These are phyloP conservation scores for Mycotypha africana DNA, from an alignment of 371 early-diverging fungal species.

Conservation along the genomic window DNA sequence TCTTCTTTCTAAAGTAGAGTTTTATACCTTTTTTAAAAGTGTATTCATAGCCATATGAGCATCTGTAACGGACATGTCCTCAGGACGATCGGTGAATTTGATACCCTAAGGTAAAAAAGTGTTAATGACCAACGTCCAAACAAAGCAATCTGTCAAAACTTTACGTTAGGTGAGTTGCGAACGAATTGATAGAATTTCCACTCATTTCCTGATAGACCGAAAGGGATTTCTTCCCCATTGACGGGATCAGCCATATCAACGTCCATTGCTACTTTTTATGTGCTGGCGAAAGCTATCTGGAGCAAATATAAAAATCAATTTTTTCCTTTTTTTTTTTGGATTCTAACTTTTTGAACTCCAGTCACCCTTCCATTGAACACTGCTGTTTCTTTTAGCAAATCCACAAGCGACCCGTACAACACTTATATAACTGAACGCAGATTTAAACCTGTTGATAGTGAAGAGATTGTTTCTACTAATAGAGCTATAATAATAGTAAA, in stretches of 20 bases:
- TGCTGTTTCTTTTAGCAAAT: too few species aligned
- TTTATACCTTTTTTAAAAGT: slow-evolving; percentile 42
- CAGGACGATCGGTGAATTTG: slow-evolving; percentile 39
- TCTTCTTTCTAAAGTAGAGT: not conserved
- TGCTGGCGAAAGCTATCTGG: too few species aligned
- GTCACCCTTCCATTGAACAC: too few species aligned
- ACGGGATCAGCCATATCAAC: slow-evolving; percentile 5
- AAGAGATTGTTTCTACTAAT: too few species aligned
- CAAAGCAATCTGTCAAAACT: not conserved
- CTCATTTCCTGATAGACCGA: slow-evolving; percentile 18
- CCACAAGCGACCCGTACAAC: too few species aligned
- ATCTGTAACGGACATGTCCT: slow-evolving; percentile 35
- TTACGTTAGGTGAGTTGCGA: slow-evolving; percentile 11
- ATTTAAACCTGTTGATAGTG: too few species aligned
- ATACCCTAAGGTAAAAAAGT: slow-evolving; percentile 18
- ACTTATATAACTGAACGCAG: too few species aligned
- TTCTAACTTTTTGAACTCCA: too few species aligned
- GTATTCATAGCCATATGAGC: slow-evolving; percentile 46
- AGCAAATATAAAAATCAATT: too few species aligned
- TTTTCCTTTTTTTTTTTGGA: too few species aligned
- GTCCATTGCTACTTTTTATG: too few species aligned
- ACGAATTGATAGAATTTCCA: slow-evolving; percentile 27
- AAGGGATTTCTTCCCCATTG: slow-evolving; percentile 15
- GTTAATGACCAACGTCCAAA: not conserved
- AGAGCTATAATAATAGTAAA: too few species aligned